Percentiles rank a stretch among this genome's conserved stretches.
Evolutionary conservation across 139 green algal species (phyloP).

Genomic region (Chlamydomonas eustigma): DNA sequence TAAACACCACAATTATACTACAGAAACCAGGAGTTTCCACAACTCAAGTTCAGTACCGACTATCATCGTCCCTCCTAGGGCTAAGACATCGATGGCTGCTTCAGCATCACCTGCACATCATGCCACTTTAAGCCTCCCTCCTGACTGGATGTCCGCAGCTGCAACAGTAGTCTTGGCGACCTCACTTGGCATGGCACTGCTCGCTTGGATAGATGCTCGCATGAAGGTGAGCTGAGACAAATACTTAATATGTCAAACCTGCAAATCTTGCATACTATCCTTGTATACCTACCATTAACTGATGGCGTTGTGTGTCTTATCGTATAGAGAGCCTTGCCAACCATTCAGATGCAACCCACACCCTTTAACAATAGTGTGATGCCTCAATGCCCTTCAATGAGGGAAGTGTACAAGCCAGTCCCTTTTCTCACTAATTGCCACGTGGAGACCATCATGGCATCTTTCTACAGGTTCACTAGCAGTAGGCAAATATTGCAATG

Average conservation of each 20-base stretch:
- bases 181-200: neutral
- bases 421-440: slow-evolving; percentile 16
- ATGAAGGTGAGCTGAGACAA: neutral
- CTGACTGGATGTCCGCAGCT: neutral
- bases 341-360: neutral
- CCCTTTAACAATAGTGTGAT: neutral
- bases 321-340: neutral
- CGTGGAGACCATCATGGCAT: slow-evolving; percentile 90
- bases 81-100: neutral
- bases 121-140: too few relatives aligned
- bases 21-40: too few relatives aligned
- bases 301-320: too few relatives aligned
- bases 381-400: slow-evolving; percentile 5
- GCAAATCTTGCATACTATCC: neutral
- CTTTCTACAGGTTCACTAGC: slow-evolving; percentile 54
- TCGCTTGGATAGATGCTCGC: neutral
- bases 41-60: too few relatives aligned
- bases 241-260: neutral
- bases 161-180: neutral
- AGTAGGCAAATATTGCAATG: neutral
- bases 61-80: neutral
- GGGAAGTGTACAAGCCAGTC: neutral
- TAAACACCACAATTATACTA: too few relatives aligned
- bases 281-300: neutral
- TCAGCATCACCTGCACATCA: neutral